These are phyloP conservation scores for Ceratopteris richardii DNA, from an alignment of 75 land plant genomes.

Conservation along the genomic window DNA sequence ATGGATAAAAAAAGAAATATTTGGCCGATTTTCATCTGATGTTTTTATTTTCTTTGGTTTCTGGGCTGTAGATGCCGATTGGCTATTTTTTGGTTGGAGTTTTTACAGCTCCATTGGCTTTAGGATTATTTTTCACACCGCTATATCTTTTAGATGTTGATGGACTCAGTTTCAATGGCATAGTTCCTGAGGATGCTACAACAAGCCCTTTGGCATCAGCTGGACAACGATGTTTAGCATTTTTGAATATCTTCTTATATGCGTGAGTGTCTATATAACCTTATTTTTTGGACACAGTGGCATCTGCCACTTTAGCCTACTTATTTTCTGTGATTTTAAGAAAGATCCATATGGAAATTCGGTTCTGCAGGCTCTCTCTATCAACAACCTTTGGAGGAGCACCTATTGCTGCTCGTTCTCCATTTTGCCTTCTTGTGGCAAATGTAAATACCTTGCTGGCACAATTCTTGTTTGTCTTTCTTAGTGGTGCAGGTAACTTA, in stretches of 20 bases:
- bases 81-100: conserved; percentile 36
- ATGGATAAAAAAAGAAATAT: too few species aligned
- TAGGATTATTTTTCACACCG: conserved; percentile 35
- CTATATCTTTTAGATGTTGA: conserved; percentile 32
- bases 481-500: conserved; percentile 45
- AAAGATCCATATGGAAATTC: too few species aligned
- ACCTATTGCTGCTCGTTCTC: conserved; percentile 39
- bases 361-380: conserved; percentile 30
- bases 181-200: conserved; percentile 12
- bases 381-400: conserved; percentile 52
- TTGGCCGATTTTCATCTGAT: neutral
- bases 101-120: conserved; percentile 38
- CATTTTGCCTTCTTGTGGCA: conserved; percentile 41
- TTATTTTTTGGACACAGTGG: neutral
- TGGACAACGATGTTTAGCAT: conserved; percentile 18
- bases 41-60: neutral
- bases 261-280: conserved; percentile 26
- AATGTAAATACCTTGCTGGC: conserved; percentile 46
- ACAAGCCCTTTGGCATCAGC: conserved; percentile 21
- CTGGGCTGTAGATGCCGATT: conserved; percentile 31
- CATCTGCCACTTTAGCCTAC: neutral
- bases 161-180: conserved; percentile 35
- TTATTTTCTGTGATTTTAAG: too few species aligned
- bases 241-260: conserved; percentile 43
- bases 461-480: conserved; percentile 44